phyloP scores from a whole-genome alignment of 192 early-diverging fungal species.

The Lunasporangiospora selenospora region DNA sequence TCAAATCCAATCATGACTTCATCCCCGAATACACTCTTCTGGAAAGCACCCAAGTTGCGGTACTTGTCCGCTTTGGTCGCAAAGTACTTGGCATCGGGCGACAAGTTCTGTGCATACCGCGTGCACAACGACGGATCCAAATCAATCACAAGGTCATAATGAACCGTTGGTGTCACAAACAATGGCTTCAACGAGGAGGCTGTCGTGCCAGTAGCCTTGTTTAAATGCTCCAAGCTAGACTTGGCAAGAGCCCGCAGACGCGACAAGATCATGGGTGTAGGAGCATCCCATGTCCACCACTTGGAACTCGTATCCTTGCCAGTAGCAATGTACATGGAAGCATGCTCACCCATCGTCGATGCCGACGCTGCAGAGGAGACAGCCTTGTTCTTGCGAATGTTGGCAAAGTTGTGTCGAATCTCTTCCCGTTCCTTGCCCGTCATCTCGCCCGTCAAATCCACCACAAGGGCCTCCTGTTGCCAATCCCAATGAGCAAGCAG shows the following conservation, averaged over 20 bases:
- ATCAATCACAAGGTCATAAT: conserved; percentile 81
- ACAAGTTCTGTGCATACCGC: conserved; percentile 65
- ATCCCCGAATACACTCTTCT: conserved; percentile 61
- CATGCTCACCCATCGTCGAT: conserved; percentile 45
- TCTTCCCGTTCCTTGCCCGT: conserved; percentile 52
- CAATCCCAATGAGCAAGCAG: conserved; percentile 80
- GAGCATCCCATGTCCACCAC: conserved; percentile 65
- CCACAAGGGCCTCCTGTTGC: conserved; percentile 77
- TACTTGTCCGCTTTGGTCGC: conserved; percentile 62
- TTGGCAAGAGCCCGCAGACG: conserved; percentile 71
- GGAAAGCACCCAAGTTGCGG: conserved; percentile 69
- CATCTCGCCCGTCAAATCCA: conserved; percentile 76
- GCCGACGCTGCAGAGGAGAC: conserved; percentile 15
- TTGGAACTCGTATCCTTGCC: conserved; percentile 62
- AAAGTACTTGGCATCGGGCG: conserved; percentile 59
- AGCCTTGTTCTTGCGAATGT: conserved; percentile 49
- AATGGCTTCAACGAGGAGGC: conserved; percentile 58
- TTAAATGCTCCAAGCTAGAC: conserved; percentile 57
- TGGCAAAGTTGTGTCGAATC: conserved; percentile 63
- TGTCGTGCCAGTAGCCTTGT: conserved; percentile 17
- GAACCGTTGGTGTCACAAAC: conserved; percentile 81
- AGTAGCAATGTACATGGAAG: conserved; percentile 72
- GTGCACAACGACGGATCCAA: conserved; percentile 65
- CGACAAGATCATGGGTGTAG: conserved; percentile 62
- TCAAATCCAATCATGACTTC: conserved; percentile 77